Base-by-base conservation (phyloP, 306 rosid species). In the Pterocarpus santalinus region DNA sequence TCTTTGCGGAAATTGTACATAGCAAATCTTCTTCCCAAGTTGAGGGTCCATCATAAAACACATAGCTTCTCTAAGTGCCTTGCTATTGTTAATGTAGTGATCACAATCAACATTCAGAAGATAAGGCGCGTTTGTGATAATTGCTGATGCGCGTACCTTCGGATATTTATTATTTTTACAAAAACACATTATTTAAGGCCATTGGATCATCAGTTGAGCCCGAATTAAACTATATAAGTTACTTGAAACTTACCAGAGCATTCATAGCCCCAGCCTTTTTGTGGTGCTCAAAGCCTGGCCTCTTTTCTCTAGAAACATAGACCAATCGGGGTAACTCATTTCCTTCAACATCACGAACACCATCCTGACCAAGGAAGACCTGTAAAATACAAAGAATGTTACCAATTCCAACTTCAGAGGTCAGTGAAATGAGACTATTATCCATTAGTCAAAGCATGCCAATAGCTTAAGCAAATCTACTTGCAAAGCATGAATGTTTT, bases 41-140 rank as follows among this genome's bases (percentile, higher is more conserved):
- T 91, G 90, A 78, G 97, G 99, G 85, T 95, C 99, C 99, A 95
- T 95, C 98, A 95, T 91, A 89, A 95, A 95, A 85, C 99, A 95
- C 99, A 95, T 95, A 36, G 98, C 92, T 89, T 95, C 97, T 81
- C 99, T 79, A 72, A 95, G 91, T 8, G 99, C 99, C 89, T 93
- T 95, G 88, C 98, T 91, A 80, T 95, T 95, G 90, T 95, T 95
- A 65, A 95, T 93, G 85, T 95, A 95, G 89, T 95, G 98, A 88
- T 95, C 99, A 85, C 99, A 93, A 82, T 95, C 97, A 38, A 95
- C 96, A 80, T 95, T 95, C 84, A 95, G 89, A 80, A 95, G 79
- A 85, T 89, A 91, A 9, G 99, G 99, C 16, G 98, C 98, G 65
- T 95, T 95, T 60, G 99, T 83, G 79, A 95, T 89, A 57, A 93